Evolutionary conservation across 2,329 filamentous ascomycete genomes (phyloP), one percentile per base, ranked within the genome.

Genomic region (Periconia macrospinosa): DNA sequence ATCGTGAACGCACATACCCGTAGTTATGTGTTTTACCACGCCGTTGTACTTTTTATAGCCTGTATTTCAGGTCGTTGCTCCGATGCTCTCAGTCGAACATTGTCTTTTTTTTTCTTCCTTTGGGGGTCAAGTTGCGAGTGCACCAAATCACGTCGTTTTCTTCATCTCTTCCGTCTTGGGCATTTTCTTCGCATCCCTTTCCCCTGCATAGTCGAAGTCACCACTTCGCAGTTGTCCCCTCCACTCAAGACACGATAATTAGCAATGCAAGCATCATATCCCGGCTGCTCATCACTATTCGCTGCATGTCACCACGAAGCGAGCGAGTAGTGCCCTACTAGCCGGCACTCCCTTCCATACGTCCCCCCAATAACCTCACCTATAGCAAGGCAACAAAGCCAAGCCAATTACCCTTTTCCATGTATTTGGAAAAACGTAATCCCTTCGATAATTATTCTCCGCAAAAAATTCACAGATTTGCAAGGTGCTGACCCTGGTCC

Each of bases 261-360:
- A 37, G 52, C 58, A 49, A 56, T 54, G 54, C 46, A 45, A 50
- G 47, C 47, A 41, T 50, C 46, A 11, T 46, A 62, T 56, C 59
- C 55, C 41, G 52, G 56, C 30, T 23, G 14, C 41, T 45, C n/a
- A 49, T 56, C 46, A 37, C 59, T 42, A 71, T 70, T 72, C 60
- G 68, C 65, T 62, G 54, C 52, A 56, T 45, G 47, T 53, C 53
- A 59, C 50, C 45, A 48, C 45, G 56, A 65, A 67, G 61, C 67
- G 62, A 68, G 52, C 62, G 62, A 67, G 58, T 61, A 63, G 55
- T 58, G 56, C 41, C 49, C 33, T 54, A 54, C 63, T 63, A 65
- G 41, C 59, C 46, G 50, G 52, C 52, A 57, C 53, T 37, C 53
- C 54, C 53, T 42, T 42, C 40, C 49, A 58, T 49, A 56, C 43